Evolutionary conservation across 1,284 basidiomycete species (phyloP).

Genomic region (Macrocybe sp.): DNA sequence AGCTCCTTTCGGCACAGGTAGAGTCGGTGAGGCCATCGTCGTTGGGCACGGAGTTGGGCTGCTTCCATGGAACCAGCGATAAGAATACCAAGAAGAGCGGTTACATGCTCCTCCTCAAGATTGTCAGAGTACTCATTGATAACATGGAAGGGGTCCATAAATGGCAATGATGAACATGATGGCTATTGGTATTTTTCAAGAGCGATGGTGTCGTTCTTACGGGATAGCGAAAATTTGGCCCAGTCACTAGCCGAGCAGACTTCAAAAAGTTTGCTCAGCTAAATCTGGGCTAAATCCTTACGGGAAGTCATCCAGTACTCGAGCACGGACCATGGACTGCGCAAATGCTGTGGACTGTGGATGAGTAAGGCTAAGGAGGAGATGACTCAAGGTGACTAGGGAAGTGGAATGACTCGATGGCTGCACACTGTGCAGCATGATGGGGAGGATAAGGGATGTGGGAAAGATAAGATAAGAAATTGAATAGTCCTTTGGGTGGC

Average conservation of each 20-base stretch:
- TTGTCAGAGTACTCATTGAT: constrained; percentile 1
- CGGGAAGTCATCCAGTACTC: constrained; percentile 6
- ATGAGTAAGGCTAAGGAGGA: no score
- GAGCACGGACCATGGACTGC: no score
- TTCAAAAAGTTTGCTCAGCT: not conserved
- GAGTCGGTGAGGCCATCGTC: constrained; percentile 6
- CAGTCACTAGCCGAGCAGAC: constrained; percentile 5
- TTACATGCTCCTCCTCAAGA: constrained; percentile 1
- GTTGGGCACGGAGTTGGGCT: constrained; percentile 3
- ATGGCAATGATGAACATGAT: not conserved
- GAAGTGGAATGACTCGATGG: no score
- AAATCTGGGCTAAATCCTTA: constrained; percentile 4
- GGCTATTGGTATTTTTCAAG: constrained; percentile 3
- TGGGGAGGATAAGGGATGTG: no score
- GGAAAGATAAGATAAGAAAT: no score
- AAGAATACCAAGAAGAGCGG: not conserved
- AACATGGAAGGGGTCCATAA: not conserved
- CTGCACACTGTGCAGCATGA: no score
- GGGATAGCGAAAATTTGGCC: no score
- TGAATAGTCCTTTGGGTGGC: no score
- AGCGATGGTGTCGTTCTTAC: no score
- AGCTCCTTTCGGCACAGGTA: constrained; percentile 23
- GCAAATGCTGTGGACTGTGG: no score
- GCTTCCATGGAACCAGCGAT: constrained; percentile 1
- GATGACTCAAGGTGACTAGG: no score